Evolutionary conservation across 2,329 filamentous ascomycete genomes (phyloP).

Genomic region (Monilinia laxa): DNA sequence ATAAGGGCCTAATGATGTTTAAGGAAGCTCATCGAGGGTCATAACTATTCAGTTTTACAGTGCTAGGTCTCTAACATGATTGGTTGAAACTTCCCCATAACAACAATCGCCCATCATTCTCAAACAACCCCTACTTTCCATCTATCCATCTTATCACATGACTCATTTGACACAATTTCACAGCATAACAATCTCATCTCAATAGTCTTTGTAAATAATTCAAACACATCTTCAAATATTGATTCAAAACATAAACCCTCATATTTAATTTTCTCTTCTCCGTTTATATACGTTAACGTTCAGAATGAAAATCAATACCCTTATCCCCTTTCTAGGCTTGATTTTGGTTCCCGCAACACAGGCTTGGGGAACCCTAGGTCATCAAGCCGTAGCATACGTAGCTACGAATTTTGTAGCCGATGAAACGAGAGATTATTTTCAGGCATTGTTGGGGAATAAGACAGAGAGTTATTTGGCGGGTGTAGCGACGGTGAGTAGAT

Average conservation of each 20-base stretch:
- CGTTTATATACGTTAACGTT: too few relatives aligned
- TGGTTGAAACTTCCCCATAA: background rate
- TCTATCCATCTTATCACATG: background rate
- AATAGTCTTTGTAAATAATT: background rate
- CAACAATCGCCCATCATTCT: background rate
- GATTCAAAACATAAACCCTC: background rate
- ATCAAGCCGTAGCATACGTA: slow-evolving; percentile 64
- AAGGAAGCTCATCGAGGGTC: too few relatives aligned
- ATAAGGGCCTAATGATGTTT: too few relatives aligned
- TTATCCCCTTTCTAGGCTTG: slow-evolving; percentile 5
- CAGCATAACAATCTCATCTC: background rate
- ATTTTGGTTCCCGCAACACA: slow-evolving; percentile 21
- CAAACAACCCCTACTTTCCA: background rate
- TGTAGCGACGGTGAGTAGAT: slow-evolving; percentile 50
- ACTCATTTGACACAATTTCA: background rate
- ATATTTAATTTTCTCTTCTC: background rate
- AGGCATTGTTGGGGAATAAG: slow-evolving; percentile 55
- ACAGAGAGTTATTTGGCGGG: slow-evolving; percentile 59
- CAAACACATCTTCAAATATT: background rate
- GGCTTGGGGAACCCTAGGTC: slow-evolving; percentile 51
- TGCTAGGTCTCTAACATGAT: too few relatives aligned
- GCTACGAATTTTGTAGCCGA: slow-evolving; percentile 60
- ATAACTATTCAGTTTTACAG: too few relatives aligned
- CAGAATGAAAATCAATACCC: background rate
- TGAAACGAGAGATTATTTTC: slow-evolving; percentile 56